These are phyloP conservation scores for Phytophthora uliginosa DNA, from an alignment of 352 stramenopile genomes.

Conservation along the genomic window DNA sequence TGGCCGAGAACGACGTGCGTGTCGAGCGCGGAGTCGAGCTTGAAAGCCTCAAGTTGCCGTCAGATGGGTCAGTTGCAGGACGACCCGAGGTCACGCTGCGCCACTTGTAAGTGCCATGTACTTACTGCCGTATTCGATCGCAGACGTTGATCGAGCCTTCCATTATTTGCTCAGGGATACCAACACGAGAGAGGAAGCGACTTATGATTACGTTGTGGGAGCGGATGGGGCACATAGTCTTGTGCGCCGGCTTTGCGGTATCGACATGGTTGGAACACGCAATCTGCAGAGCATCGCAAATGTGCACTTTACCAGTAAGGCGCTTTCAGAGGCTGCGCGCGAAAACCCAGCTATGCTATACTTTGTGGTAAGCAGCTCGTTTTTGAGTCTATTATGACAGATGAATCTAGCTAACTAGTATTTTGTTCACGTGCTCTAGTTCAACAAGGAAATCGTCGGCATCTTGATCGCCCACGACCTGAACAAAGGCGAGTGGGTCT, in stretches of 20 bases:
- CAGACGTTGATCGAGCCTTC: conserved; percentile 7
- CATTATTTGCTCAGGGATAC: conserved; percentile 37
- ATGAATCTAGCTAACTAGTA: conserved; percentile 1
- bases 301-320: conserved; percentile 93
- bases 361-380: conserved; percentile 77
- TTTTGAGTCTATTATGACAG: not conserved
- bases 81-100: conserved; percentile 47
- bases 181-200: conserved; percentile 47
- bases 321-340: conserved; percentile 58
- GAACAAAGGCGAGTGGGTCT: conserved; percentile 89
- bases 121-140: not conserved
- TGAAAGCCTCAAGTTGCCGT: conserved; percentile 39
- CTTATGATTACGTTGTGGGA: conserved; percentile 90
- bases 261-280: conserved; percentile 75
- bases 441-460: conserved; percentile 89
- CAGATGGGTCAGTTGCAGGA: conserved; percentile 3
- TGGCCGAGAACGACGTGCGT: conserved; percentile 50
- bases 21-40: conserved; percentile 79
- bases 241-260: conserved; percentile 74
- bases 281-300: conserved; percentile 96
- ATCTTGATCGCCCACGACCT: conserved; percentile 96
- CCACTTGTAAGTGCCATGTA: conserved; percentile 51
- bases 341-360: conserved; percentile 95
- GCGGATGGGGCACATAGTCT: conserved; percentile 93
- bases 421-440: conserved; percentile 41